phyloP scores from a whole-genome alignment of 2,329 filamentous ascomycete genomes.

The Colletotrichum magnum region DNA sequence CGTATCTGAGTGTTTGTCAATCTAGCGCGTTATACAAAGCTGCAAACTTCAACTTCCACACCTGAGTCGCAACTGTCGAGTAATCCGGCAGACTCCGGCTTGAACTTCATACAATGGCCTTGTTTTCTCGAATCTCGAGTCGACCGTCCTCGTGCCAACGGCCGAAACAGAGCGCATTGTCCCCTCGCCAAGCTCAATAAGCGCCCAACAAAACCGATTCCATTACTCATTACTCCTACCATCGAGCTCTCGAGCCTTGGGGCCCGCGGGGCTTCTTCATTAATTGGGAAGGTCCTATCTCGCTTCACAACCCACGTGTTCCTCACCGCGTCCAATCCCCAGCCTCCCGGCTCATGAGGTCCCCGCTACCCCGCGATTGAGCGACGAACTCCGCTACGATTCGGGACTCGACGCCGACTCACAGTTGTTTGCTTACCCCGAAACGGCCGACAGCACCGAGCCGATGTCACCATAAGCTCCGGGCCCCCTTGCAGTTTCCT shows the following conservation, averaged over 20 bases:
- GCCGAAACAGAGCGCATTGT: neutral
- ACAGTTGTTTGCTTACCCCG: slow-evolving; percentile 11
- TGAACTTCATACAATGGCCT: neutral
- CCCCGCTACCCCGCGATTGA: slow-evolving; percentile 34
- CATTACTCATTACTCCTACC: slow-evolving; percentile 16
- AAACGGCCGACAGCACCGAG: slow-evolving; percentile 21
- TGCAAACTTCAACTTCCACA: too few relatives aligned
- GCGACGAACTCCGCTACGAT: slow-evolving; percentile 1
- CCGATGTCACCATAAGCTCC: slow-evolving; percentile 13
- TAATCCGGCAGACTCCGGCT: slow-evolving; percentile 7
- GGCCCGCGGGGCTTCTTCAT: neutral
- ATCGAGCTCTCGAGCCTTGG: neutral
- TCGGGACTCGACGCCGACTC: neutral
- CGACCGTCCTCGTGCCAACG: neutral
- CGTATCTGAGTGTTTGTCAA: too few relatives aligned
- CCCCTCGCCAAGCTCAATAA: slow-evolving; percentile 18
- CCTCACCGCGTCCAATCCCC: slow-evolving; percentile 7
- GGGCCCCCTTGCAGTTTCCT: neutral
- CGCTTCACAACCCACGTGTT: slow-evolving; percentile 25
- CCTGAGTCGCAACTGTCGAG: too few relatives aligned
- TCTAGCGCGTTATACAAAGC: too few relatives aligned
- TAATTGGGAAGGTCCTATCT: slow-evolving; percentile 28
- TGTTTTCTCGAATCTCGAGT: neutral
- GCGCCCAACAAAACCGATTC: slow-evolving; percentile 5
- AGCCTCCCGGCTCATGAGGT: neutral